Conservation (phyloP, 805 yeast genomes). For the Hanseniaspora mollemarum region DNA sequence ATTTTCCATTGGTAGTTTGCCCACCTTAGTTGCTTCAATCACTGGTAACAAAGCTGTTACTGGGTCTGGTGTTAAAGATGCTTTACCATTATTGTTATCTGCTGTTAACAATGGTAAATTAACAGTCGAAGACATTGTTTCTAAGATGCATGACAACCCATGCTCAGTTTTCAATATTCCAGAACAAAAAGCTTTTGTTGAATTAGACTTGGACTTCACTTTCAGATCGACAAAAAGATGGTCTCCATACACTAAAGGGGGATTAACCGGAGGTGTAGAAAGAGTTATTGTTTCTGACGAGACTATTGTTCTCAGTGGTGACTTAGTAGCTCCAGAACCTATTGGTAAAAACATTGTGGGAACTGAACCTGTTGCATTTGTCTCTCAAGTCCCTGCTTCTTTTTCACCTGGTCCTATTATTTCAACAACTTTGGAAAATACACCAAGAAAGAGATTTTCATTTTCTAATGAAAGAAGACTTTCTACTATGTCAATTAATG, state of each 20-base stretch:
- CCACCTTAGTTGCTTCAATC: conserved; percentile 58
- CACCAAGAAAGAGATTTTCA: conserved; percentile 43
- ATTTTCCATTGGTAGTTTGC: conserved; percentile 73
- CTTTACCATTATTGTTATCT: conserved; percentile 66
- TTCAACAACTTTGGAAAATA: conserved; percentile 25
- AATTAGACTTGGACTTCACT: conserved; percentile 59
- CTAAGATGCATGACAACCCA: conserved; percentile 71
- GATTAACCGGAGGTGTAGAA: conserved; percentile 71
- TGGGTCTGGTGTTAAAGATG: conserved; percentile 70
- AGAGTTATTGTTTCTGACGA: conserved; percentile 70
- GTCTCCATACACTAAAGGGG: conserved; percentile 46
- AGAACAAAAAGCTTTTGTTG: conserved; percentile 67
- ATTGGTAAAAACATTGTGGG: conserved; percentile 37
- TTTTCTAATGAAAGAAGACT: conserved; percentile 36
- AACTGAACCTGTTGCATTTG: conserved; percentile 31
- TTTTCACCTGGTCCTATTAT: conserved; percentile 26
- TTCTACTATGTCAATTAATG: conserved; percentile 29
- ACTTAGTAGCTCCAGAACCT: conserved; percentile 47
- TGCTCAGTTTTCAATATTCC: conserved; percentile 70
- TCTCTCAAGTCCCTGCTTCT: conserved; percentile 34
- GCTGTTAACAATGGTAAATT: conserved; percentile 68
- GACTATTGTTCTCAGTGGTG: conserved; percentile 78
- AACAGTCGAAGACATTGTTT: conserved; percentile 58
- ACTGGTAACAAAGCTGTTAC: conserved; percentile 49
- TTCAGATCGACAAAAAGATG: conserved; percentile 40